A percentile compares a stretch with the other conserved stretches of the same genome.
Conservation (phyloP, 257 asterid species). For the Petunia axillaris region DNA sequence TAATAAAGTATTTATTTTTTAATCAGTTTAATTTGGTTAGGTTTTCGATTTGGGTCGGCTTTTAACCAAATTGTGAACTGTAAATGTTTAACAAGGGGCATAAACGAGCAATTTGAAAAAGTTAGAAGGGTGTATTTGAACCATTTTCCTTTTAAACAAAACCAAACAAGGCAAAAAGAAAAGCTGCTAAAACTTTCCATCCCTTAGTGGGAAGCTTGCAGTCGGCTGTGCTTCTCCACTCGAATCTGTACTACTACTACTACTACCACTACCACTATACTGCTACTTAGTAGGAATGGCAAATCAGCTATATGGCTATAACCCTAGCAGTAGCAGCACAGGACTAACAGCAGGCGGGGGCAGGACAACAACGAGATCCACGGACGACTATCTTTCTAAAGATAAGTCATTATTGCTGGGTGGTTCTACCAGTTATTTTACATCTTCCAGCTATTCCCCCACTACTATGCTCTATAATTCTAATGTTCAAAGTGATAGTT, state of each 20-base stretch:
- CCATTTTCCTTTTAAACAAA: not conserved
- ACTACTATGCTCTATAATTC: conserved; percentile 47
- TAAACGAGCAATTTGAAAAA: not conserved
- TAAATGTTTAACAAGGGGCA: not conserved
- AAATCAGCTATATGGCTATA: conserved; percentile 64
- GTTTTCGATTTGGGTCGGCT: no score
- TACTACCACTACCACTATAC: no score
- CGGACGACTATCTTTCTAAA: conserved; percentile 47
- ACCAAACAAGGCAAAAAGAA: not conserved
- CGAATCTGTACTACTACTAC: not conserved
- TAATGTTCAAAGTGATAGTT: conserved; percentile 39
- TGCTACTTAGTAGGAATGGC: conserved; percentile 38
- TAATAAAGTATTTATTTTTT: no score
- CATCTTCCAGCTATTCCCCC: conserved; percentile 47
- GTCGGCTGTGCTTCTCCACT: conserved; percentile 11
- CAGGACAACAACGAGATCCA: conserved; percentile 52
- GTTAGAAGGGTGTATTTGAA: not conserved
- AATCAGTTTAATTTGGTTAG: no score
- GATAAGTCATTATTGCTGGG: conserved; percentile 46
- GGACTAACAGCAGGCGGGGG: conserved; percentile 42
- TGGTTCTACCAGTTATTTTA: conserved; percentile 59
- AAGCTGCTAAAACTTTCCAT: not conserved
- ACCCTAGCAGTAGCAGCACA: conserved; percentile 45
- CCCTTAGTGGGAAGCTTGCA: not conserved
- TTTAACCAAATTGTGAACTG: no score